A percentile compares a stretch with the other conserved stretches of the same genome.
These are phyloP conservation scores for Wickerhamomyces sp. DNA, from an alignment of 1,139 yeast genomes.

Conservation along the genomic window DNA sequence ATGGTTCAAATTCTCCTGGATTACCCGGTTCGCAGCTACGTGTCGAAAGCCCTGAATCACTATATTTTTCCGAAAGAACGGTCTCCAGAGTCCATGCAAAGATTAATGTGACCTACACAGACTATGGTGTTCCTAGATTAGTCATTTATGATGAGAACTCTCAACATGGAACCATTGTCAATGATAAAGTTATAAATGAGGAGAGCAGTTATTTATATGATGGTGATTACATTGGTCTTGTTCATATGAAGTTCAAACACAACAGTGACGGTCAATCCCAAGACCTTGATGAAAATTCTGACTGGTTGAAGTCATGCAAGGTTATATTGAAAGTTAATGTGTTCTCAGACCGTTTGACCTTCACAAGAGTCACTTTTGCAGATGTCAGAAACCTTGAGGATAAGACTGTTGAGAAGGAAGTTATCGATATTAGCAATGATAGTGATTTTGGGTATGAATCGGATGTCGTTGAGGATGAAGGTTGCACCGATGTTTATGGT, in stretches of 20 bases:
- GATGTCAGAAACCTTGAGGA: not conserved
- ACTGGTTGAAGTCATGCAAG: conserved; percentile 1
- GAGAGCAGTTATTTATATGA: conserved; percentile 1
- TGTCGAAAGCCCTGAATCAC: conserved; percentile 1
- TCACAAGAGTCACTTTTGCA: not conserved
- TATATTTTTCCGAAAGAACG: conserved; percentile 7
- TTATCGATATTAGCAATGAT: not conserved
- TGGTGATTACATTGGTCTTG: conserved; percentile 7
- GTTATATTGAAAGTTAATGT: not conserved
- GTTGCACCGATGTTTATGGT: not conserved
- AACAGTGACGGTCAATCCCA: not conserved
- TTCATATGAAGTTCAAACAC: not conserved
- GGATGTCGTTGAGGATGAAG: not conserved
- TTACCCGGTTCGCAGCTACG: no score
- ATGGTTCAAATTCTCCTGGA: no score
- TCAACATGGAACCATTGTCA: conserved; percentile 11
- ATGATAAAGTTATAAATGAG: not conserved
- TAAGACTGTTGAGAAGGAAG: not conserved
- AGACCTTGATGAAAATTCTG: not conserved
- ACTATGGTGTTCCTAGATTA: not conserved
- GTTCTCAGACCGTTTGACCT: not conserved
- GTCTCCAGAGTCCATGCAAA: conserved; percentile 9
- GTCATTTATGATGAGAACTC: conserved; percentile 3
- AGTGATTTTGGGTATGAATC: not conserved
- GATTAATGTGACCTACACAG: not conserved